Evolutionary conservation across 2,329 filamentous ascomycete species (phyloP).

Genomic region (Camillea tinctor): DNA sequence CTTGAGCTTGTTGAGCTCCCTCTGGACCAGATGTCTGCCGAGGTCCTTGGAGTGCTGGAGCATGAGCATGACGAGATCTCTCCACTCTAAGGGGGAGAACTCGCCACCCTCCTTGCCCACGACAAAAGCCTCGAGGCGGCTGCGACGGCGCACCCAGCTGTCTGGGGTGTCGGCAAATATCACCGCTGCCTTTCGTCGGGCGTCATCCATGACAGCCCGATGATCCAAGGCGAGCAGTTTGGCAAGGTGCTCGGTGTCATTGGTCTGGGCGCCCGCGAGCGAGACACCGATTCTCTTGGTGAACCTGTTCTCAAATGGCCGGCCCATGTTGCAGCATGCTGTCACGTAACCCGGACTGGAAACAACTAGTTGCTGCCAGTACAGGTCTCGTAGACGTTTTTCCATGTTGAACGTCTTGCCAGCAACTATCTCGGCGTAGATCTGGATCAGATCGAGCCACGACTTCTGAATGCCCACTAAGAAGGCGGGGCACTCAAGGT

Average conservation of each 20-base stretch:
- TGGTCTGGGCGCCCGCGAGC: neutral
- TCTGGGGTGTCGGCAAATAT: neutral
- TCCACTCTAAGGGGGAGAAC: neutral
- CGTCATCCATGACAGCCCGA: neutral
- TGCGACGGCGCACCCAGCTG: neutral
- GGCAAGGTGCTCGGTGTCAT: neutral
- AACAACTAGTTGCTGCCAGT: neutral
- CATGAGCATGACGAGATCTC: neutral
- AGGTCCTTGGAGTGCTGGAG: neutral
- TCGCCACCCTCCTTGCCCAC: neutral
- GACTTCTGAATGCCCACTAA: neutral
- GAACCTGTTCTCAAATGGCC: neutral
- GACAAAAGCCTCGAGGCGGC: neutral
- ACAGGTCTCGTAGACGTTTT: neutral
- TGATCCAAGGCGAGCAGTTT: neutral
- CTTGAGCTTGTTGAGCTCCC: neutral
- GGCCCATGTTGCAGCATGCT: too few species aligned
- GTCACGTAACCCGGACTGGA: too few species aligned
- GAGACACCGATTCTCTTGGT: neutral
- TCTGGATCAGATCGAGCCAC: neutral
- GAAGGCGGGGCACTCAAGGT: neutral
- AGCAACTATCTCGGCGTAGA: neutral
- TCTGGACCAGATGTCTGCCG: neutral
- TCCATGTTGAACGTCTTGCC: neutral
- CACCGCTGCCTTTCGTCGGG: too few species aligned